Conservation (phyloP, 441 rosid genomes). For the Populus hybrid region DNA sequence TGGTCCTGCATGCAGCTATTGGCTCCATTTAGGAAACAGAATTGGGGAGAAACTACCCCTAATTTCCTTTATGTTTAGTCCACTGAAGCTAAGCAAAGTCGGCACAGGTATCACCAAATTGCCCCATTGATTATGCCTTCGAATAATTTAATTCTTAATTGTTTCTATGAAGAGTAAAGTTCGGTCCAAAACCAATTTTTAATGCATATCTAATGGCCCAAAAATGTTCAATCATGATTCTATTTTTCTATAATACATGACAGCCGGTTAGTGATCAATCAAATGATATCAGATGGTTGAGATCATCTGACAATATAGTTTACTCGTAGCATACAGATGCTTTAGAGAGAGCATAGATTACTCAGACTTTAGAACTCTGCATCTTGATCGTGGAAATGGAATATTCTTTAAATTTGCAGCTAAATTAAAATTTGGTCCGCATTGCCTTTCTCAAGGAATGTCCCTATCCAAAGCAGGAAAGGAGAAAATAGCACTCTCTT, state of each 20-base stretch:
- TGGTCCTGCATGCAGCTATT: conserved; percentile 20
- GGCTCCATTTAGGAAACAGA: conserved; percentile 37
- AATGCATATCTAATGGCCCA: conserved; percentile 1
- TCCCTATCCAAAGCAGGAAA: conserved; percentile 7
- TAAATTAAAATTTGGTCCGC: not conserved
- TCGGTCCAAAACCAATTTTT: not conserved
- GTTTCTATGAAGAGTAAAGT: not conserved
- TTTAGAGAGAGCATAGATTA: not conserved
- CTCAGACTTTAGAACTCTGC: not conserved
- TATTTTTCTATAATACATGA: not conserved
- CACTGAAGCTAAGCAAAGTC: not conserved
- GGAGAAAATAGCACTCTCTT: conserved; percentile 4
- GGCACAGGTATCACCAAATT: not conserved
- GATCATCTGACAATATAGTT: not conserved
- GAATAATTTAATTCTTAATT: not conserved
- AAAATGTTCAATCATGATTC: not conserved
- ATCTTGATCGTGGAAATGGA: conserved; percentile 3
- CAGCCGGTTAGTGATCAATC: not conserved
- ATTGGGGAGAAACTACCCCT: conserved; percentile 4
- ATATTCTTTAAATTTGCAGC: not conserved
- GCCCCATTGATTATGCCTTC: not conserved
- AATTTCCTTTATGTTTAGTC: conserved; percentile 4
- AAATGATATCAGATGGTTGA: conserved; percentile 7
- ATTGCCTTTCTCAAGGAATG: not conserved
- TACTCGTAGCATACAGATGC: not conserved